phyloP scores from a whole-genome alignment of 2,329 filamentous ascomycete genomes.

The Cladosporium sp. region DNA sequence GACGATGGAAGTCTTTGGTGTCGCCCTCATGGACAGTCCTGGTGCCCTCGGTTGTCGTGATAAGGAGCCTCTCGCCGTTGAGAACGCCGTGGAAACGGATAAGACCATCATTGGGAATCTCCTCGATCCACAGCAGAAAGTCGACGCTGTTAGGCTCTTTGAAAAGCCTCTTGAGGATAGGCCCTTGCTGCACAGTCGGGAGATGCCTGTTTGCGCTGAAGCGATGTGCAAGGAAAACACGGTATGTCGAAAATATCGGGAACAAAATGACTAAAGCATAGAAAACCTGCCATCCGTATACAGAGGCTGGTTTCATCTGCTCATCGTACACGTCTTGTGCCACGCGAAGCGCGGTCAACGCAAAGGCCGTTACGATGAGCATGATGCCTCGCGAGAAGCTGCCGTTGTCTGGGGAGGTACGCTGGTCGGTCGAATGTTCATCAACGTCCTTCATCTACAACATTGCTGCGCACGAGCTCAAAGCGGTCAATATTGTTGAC shows the following conservation, averaged over 20 bases:
- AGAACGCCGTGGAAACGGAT: slow-evolving; percentile 44
- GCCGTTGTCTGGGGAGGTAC: too few species aligned
- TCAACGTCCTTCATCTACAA: too few species aligned
- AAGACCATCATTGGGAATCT: slow-evolving; percentile 47
- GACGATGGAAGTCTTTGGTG: slow-evolving; percentile 53
- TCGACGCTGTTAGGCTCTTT: slow-evolving; percentile 34
- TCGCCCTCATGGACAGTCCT: slow-evolving; percentile 50
- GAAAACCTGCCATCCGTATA: background rate
- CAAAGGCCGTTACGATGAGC: background rate
- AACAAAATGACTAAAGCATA: background rate
- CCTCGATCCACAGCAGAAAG: slow-evolving; percentile 43
- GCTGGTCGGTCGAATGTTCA: too few species aligned
- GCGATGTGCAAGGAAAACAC: background rate
- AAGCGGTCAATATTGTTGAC: background rate
- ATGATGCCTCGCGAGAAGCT: background rate
- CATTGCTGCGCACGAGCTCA: too few species aligned
- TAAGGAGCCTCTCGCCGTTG: slow-evolving; percentile 36
- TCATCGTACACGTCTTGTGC: background rate
- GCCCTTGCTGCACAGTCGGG: background rate
- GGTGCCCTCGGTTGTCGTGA: slow-evolving; percentile 38
- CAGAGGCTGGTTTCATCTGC: background rate
- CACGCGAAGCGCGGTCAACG: background rate
- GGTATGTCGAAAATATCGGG: background rate
- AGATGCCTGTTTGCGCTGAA: slow-evolving; percentile 1
- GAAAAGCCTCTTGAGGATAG: background rate